These are phyloP conservation scores for Suillus subluteus DNA, from an alignment of 768 basidiomycete genomes.

Conservation along the genomic window DNA sequence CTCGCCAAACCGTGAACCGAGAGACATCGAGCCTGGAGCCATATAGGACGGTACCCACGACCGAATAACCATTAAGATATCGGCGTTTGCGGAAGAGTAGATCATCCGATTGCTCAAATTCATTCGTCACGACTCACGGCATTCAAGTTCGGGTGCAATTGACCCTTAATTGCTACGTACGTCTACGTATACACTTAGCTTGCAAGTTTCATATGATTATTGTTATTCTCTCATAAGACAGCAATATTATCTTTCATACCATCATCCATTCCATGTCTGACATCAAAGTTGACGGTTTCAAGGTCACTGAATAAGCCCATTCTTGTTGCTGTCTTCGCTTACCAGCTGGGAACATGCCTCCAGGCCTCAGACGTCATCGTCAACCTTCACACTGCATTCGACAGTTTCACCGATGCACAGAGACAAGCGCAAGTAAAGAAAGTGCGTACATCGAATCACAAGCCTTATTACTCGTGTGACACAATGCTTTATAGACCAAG, in stretches of 20 bases:
- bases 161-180: background rate
- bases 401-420: conserved; percentile 58
- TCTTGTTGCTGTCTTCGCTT: background rate
- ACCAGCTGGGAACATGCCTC: background rate
- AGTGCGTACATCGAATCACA: conserved; percentile 40
- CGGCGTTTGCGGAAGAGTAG: no score
- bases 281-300: conserved; percentile 76
- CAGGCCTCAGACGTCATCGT: conserved; percentile 73
- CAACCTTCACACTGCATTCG: conserved; percentile 54
- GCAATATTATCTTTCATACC: conserved; percentile 2
- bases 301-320: conserved; percentile 43
- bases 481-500: conserved; percentile 59
- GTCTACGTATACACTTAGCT: background rate
- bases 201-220: conserved; percentile 1
- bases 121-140: no score
- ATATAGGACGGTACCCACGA: no score
- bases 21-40: no score
- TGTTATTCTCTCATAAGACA: background rate
- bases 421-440: conserved; percentile 75
- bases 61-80: no score
- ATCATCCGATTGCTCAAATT: no score
- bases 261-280: conserved; percentile 56
- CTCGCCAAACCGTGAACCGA: no score
- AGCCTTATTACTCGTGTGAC: background rate
- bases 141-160: background rate